These are phyloP conservation scores for Monilinia vaccinii-corymbosi DNA, from an alignment of 2,329 filamentous ascomycete species.

Conservation along the genomic window DNA sequence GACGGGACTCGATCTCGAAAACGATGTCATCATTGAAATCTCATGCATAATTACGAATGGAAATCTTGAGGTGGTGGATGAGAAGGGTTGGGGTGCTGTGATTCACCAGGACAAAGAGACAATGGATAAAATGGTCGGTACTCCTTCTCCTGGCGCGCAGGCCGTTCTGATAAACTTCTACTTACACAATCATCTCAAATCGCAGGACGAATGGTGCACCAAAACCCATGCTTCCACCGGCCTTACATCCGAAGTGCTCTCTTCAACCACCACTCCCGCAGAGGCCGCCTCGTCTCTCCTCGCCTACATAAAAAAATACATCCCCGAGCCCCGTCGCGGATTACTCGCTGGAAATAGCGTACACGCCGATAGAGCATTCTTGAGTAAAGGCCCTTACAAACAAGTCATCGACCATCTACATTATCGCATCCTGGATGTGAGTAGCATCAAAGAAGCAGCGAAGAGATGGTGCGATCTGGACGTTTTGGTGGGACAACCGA, in stretches of 20 bases:
- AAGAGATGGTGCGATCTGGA: constrained; percentile 66
- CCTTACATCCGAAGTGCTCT: constrained; percentile 65
- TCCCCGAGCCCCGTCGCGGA: constrained; percentile 57
- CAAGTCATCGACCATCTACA: constrained; percentile 69
- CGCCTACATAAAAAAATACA: constrained; percentile 63
- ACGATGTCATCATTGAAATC: constrained; percentile 81
- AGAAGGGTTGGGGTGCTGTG: constrained; percentile 68
- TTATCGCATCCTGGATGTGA: constrained; percentile 88
- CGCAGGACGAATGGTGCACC: constrained; percentile 73
- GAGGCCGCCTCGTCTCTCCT: constrained; percentile 63
- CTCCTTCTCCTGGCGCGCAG: not conserved
- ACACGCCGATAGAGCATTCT: constrained; percentile 78
- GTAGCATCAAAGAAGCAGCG: constrained; percentile 82
- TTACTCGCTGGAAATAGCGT: constrained; percentile 88
- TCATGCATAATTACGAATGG: constrained; percentile 85
- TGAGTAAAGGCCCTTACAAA: constrained; percentile 65
- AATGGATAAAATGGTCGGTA: constrained; percentile 58
- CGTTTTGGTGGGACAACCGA: constrained; percentile 52
- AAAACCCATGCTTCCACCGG: constrained; percentile 72
- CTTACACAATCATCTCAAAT: not conserved
- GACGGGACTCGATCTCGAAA: constrained; percentile 74
- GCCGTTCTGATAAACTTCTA: not conserved
- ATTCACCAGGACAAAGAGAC: constrained; percentile 63
- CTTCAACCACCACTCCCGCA: constrained; percentile 62
- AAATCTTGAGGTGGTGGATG: constrained; percentile 66